These are phyloP conservation scores for Guillardia theta DNA, from an alignment of 78 protist species.

Conservation along the genomic window DNA sequence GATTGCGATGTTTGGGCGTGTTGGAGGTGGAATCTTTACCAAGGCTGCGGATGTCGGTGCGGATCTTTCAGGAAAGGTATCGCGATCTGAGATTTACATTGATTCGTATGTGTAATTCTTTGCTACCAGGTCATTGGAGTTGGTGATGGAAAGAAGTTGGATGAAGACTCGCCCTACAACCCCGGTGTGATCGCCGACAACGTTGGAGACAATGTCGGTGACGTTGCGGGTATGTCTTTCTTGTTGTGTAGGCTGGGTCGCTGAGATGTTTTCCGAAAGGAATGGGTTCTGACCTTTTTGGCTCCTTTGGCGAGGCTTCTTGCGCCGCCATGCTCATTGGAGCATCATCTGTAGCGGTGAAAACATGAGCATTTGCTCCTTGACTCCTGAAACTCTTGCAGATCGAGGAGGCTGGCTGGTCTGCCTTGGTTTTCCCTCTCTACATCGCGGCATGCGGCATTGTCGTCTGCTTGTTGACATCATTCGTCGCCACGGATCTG, in stretches of 20 bases:
- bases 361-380: too few species aligned
- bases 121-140: constrained; percentile 20
- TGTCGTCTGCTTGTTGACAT: constrained; percentile 25
- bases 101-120: constrained; percentile 39
- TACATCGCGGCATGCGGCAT: constrained; percentile 43
- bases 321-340: constrained; percentile 63
- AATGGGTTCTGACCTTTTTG: constrained; percentile 68
- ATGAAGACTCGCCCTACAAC: constrained; percentile 78
- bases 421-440: constrained; percentile 39
- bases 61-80: constrained; percentile 76
- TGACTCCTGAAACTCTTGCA: neutral
- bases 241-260: neutral
- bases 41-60: constrained; percentile 79
- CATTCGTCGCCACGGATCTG: constrained; percentile 48
- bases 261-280: neutral
- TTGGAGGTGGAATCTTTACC: constrained; percentile 74
- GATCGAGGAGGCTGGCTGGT: neutral
- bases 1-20: constrained; percentile 76
- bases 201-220: constrained; percentile 86
- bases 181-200: constrained; percentile 79
- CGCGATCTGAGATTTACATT: too few species aligned
- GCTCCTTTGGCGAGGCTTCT: constrained; percentile 67
- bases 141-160: constrained; percentile 32
- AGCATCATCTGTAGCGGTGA: neutral
- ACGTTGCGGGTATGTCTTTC: constrained; percentile 73